Evolutionary conservation across 805 yeast genomes (phyloP).

Genomic region (Cyberlindnera mississippiensis): DNA sequence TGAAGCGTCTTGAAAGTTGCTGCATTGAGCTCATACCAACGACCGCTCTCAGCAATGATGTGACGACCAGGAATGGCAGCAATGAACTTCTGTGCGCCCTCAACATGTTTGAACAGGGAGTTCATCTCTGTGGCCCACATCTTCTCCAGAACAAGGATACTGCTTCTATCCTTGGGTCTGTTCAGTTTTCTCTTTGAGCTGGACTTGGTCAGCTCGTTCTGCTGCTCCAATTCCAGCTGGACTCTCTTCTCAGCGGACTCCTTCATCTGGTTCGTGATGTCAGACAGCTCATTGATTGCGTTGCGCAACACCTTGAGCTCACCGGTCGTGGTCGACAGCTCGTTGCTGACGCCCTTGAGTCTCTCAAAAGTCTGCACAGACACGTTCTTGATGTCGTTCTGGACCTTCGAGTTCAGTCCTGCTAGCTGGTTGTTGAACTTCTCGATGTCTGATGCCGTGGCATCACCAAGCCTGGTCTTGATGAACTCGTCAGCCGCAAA

Average conservation of each 20-base stretch:
- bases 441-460: slow-evolving; percentile 70
- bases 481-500: slow-evolving; percentile 49
- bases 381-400: slow-evolving; percentile 52
- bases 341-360: slow-evolving; percentile 54
- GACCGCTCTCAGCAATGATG: slow-evolving; percentile 69
- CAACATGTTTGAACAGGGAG: slow-evolving; percentile 73
- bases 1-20: slow-evolving; percentile 80
- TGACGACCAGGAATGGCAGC: slow-evolving; percentile 79
- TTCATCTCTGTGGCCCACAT: slow-evolving; percentile 77
- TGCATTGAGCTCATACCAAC: slow-evolving; percentile 84
- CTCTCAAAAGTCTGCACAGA: slow-evolving; percentile 62
- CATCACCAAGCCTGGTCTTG: slow-evolving; percentile 49
- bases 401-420: slow-evolving; percentile 46
- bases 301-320: slow-evolving; percentile 61
- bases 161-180: slow-evolving; percentile 65
- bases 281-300: slow-evolving; percentile 55
- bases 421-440: slow-evolving; percentile 55
- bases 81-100: slow-evolving; percentile 81
- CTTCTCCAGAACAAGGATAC: slow-evolving; percentile 68
- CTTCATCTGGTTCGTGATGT: slow-evolving; percentile 54
- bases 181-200: slow-evolving; percentile 32
- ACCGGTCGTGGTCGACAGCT: slow-evolving; percentile 57
- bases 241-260: slow-evolving; percentile 58
- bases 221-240: slow-evolving; percentile 38
- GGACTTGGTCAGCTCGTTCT: slow-evolving; percentile 15